Conservation (phyloP, 2,329 filamentous ascomycete genomes). For the Colletotrichum endophyticum region DNA sequence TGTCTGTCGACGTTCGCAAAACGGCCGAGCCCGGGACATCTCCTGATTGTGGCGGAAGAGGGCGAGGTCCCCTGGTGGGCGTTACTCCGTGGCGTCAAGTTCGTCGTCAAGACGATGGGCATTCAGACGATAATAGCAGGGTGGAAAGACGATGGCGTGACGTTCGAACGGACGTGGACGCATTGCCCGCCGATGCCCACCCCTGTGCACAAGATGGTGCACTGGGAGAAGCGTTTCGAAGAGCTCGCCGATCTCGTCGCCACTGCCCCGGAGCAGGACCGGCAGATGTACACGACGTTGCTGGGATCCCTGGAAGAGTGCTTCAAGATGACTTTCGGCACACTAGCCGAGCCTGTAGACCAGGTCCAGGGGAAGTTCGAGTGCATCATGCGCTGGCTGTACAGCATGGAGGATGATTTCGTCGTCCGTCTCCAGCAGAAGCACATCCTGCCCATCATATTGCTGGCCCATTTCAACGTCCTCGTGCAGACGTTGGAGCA, state of each 20-base stretch:
- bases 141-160: background rate
- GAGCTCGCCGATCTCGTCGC: conserved; percentile 17
- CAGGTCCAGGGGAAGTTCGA: conserved; percentile 6
- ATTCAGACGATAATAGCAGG: conserved; percentile 20
- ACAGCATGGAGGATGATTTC: conserved; percentile 13
- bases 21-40: conserved; percentile 18
- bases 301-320: background rate
- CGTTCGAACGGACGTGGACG: conserved; percentile 1
- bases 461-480: conserved; percentile 22
- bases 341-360: background rate
- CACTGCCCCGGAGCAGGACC: background rate
- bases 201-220: background rate
- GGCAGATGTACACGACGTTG: background rate
- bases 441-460: conserved; percentile 19
- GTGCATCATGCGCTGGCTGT: conserved; percentile 21
- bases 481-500: conserved; percentile 18
- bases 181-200: background rate
- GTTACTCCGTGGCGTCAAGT: conserved; percentile 21
- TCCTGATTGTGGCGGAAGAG: conserved; percentile 20
- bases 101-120: conserved; percentile 21
- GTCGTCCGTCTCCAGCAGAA: conserved; percentile 7
- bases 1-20: conserved; percentile 24
- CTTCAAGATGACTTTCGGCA: conserved; percentile 19
- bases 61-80: conserved; percentile 24
- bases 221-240: conserved; percentile 20